phyloP scores from a whole-genome alignment of 768 basidiomycete genomes.

The Lepiota subincarnata region DNA sequence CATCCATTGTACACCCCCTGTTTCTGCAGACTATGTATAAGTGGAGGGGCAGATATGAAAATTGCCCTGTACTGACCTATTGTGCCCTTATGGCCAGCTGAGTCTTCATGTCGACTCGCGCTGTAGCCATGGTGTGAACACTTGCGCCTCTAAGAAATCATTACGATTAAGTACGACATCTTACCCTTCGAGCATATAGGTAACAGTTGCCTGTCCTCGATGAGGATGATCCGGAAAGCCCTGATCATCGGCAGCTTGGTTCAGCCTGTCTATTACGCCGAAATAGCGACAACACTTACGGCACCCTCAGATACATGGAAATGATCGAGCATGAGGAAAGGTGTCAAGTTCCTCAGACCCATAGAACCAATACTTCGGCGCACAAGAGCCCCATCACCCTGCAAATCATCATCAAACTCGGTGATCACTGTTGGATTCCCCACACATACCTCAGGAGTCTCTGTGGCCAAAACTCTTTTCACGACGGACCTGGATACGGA shows the following conservation, averaged over 20 bases:
- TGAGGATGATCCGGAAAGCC: slow-evolving; percentile 95
- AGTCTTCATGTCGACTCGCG: slow-evolving; percentile 85
- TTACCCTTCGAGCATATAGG: slow-evolving; percentile 85
- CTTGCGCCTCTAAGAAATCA: not conserved
- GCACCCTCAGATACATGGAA: slow-evolving; percentile 69
- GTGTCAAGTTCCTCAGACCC: slow-evolving; percentile 74
- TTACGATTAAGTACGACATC: slow-evolving; percentile 1
- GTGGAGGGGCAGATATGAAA: not conserved
- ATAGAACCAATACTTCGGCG: slow-evolving; percentile 81
- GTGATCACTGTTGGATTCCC: slow-evolving; percentile 4
- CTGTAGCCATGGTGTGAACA: slow-evolving; percentile 24
- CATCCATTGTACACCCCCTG: slow-evolving; percentile 97
- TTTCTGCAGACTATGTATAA: slow-evolving; percentile 24
- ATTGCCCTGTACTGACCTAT: slow-evolving; percentile 35
- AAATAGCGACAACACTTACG: slow-evolving; percentile 33
- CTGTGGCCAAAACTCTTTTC: slow-evolving; percentile 74
- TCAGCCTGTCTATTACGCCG: not conserved
- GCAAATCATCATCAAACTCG: not conserved
- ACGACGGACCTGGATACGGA: slow-evolving; percentile 62
- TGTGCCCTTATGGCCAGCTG: slow-evolving; percentile 76
- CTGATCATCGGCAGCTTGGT: slow-evolving; percentile 26
- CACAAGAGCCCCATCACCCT: slow-evolving; percentile 82
- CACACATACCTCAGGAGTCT: slow-evolving; percentile 58
- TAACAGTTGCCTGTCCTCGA: slow-evolving; percentile 83
- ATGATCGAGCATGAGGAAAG: slow-evolving; percentile 90